Base-by-base conservation (phyloP, 371 early-diverging fungal species). In the Mucor lusitanicus region DNA sequence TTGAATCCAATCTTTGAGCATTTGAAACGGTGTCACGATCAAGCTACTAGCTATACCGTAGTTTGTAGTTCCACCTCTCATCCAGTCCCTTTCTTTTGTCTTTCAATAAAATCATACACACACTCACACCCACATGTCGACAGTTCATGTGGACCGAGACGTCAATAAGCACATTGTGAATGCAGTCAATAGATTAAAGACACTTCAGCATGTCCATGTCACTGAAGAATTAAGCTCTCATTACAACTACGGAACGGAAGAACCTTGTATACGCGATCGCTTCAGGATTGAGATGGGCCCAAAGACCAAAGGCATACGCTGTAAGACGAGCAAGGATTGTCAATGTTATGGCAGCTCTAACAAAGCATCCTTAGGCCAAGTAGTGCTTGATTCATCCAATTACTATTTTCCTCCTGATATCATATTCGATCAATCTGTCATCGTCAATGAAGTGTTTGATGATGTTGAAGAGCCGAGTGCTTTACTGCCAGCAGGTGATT, bases 401-500 rank as follows among this genome's bases (percentile, higher is more conserved):
- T 33, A 54, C 9, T 9, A 19, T 13, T 56, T 55, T 30, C 67
- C 67, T 6, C 67, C 67, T 23, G 67, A 67, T 23, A 54, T 67
- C 32, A 21, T 61, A 5, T 55, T 67, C 32, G 48, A 32, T 6
- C 42, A 30, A 7, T n/a, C 37, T 9, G 33, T 21, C n/a, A 15
- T 35, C n/a, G 3, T 23, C 3, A 2, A 9, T n/a, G 37, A 46
- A 23, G 12, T n/a, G 9, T 37, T 39, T 28, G 35, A 53, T 11
- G 25, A 53, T 11, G 25, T 61, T 25, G 32, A 50, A 2, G 44
- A 60, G 17, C 8, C 32, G 6, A 17, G 1, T 3, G 37, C 3
- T 13, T 27, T 67, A 44, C 32, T 67, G 6, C 67, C 67, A 11
- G 5, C 4, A 4, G 27, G 25, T 2, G 42, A 50, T 6, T 67